Conservation (phyloP, 1,139 yeast genomes). For the Zygoascus hellenicus region DNA sequence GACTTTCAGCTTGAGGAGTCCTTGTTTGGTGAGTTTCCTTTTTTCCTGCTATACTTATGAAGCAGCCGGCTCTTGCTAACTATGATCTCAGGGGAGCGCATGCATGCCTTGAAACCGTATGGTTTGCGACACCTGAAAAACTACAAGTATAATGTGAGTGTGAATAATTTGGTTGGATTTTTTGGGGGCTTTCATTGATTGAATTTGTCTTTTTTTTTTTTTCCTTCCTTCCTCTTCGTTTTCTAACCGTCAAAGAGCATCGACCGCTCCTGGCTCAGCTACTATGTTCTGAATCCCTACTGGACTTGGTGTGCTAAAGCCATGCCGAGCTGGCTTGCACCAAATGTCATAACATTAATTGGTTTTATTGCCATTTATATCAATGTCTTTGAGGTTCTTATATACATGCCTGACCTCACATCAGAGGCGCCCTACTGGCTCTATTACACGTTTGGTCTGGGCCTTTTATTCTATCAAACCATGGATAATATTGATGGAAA, state of each 20-base stretch:
- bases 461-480: constrained; percentile 72
- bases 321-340: constrained; percentile 72
- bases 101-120: constrained; percentile 22
- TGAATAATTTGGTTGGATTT: too few species aligned
- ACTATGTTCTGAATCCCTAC: constrained; percentile 60
- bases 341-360: constrained; percentile 63
- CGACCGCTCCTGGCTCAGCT: constrained; percentile 62
- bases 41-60: background rate
- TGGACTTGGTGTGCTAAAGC: constrained; percentile 63
- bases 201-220: too few species aligned
- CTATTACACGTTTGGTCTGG: constrained; percentile 60
- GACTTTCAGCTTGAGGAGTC: constrained; percentile 16
- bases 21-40: constrained; percentile 13
- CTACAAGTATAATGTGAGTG: constrained; percentile 24
- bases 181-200: too few species aligned
- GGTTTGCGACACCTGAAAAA: constrained; percentile 23
- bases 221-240: background rate
- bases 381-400: constrained; percentile 50
- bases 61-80: background rate
- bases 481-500: constrained; percentile 83
- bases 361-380: constrained; percentile 57
- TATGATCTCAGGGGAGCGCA: constrained; percentile 16
- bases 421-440: constrained; percentile 59
- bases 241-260: constrained; percentile 39
- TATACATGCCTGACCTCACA: constrained; percentile 53